These are phyloP conservation scores for Endotrypanum monterogeii DNA, from an alignment of 208 protist genomes.

Conservation along the genomic window DNA sequence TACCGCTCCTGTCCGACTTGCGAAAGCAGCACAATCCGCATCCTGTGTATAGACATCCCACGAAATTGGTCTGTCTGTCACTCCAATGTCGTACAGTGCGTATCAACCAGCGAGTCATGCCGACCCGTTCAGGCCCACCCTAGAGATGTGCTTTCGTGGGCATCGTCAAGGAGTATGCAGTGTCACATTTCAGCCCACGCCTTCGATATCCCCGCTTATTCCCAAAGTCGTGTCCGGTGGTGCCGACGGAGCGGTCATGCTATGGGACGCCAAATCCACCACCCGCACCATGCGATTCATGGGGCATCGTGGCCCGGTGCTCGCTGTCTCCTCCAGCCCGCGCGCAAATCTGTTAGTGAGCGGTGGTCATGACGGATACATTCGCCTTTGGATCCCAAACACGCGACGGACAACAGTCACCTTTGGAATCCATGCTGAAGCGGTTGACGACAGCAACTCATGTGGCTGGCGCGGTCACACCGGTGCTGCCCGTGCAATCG, in stretches of 20 bases:
- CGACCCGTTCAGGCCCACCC: conserved; percentile 31
- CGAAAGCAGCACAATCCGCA: background rate
- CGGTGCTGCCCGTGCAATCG: conserved; percentile 68
- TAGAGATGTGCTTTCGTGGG: conserved; percentile 79
- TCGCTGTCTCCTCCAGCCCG: conserved; percentile 54
- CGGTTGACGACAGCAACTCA: conserved; percentile 10
- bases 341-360: conserved; percentile 61
- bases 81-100: conserved; percentile 18
- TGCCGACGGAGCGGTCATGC: conserved; percentile 79
- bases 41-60: background rate
- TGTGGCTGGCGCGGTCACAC: conserved; percentile 58
- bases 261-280: conserved; percentile 80
- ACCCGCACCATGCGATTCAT: conserved; percentile 77
- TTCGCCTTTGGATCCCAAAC: conserved; percentile 77
- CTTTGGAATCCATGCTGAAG: conserved; percentile 19
- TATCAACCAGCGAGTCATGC: background rate
- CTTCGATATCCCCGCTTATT: conserved; percentile 2
- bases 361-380: conserved; percentile 83
- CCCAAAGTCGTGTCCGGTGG: conserved; percentile 69
- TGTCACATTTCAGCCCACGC: conserved; percentile 47
- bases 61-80: background rate
- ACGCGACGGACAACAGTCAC: conserved; percentile 39
- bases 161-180: conserved; percentile 65
- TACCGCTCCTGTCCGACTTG: background rate
- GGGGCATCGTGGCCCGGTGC: conserved; percentile 79